These are phyloP conservation scores for Euphorbia peplus DNA, from an alignment of 345 rosid genomes.

Conservation along the genomic window DNA sequence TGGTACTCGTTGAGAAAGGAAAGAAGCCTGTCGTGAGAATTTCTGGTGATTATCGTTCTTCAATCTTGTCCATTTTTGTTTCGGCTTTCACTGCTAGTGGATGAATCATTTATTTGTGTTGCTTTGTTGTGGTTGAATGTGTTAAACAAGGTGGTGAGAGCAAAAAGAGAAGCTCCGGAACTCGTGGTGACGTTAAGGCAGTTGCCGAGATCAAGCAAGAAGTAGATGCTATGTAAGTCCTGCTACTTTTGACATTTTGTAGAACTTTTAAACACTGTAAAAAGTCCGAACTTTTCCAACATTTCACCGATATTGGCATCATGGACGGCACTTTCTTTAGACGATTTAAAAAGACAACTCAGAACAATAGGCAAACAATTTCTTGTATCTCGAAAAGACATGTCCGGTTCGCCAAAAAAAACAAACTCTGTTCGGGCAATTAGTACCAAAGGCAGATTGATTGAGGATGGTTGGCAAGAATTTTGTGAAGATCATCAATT, in stretches of 20 bases:
- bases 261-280: neutral
- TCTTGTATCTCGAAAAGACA: too few relatives aligned
- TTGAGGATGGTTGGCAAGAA: constrained; percentile 22
- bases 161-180: neutral
- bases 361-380: too few relatives aligned
- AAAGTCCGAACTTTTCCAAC: neutral
- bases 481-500: constrained; percentile 14
- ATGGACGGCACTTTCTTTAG: too few relatives aligned
- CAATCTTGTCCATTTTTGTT: too few relatives aligned
- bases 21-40: neutral
- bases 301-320: neutral
- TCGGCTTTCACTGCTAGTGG: neutral
- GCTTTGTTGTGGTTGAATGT: neutral
- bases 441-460: too few relatives aligned
- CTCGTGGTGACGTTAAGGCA: neutral
- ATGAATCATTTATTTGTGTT: too few relatives aligned
- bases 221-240: neutral
- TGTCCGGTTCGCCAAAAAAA: neutral
- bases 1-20: neutral
- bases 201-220: neutral
- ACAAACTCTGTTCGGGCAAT: too few relatives aligned
- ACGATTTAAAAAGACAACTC: too few relatives aligned
- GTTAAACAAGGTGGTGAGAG: neutral
- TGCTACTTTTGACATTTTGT: neutral
- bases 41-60: neutral